A percentile compares a stretch with the other conserved stretches of the same genome.
Evolutionary conservation across 2,329 filamentous ascomycete genomes (phyloP).

Genomic region (Chalara sp.): DNA sequence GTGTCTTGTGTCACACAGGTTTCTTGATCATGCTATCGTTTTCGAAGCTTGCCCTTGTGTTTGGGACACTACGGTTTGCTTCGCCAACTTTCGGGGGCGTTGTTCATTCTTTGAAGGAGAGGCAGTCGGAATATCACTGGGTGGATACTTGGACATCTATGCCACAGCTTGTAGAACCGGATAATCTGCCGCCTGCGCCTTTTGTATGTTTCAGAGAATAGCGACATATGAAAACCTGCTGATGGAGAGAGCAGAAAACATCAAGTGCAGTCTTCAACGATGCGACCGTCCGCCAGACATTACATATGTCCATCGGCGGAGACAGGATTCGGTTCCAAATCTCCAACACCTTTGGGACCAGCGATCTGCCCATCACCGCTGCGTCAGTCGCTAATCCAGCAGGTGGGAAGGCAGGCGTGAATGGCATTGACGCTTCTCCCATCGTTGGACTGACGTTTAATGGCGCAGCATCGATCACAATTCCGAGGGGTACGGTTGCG

Average conservation of each 20-base stretch:
- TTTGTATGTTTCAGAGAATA: slow-evolving; percentile 38
- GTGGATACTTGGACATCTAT: slow-evolving; percentile 53
- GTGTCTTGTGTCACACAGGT: too few relatives aligned
- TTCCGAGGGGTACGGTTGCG: slow-evolving; percentile 48
- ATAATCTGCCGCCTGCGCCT: slow-evolving; percentile 52
- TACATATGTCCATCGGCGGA: slow-evolving; percentile 51
- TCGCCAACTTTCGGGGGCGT: too few relatives aligned
- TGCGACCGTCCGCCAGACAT: slow-evolving; percentile 59
- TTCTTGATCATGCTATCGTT: too few relatives aligned
- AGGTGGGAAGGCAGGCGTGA: slow-evolving; percentile 32
- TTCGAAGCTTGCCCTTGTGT: too few relatives aligned
- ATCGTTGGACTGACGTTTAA: slow-evolving; percentile 51
- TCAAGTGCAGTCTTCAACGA: slow-evolving; percentile 46
- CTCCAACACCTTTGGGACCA: slow-evolving; percentile 58
- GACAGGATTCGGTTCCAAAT: slow-evolving; percentile 53
- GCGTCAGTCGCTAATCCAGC: slow-evolving; percentile 50
- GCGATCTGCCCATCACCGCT: slow-evolving; percentile 51
- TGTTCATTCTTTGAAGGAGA: too few relatives aligned
- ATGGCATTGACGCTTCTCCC: slow-evolving; percentile 42
- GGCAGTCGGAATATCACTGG: slow-evolving; percentile 7
- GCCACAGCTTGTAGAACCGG: slow-evolving; percentile 57
- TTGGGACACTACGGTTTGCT: too few relatives aligned
- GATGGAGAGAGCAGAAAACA: slow-evolving; percentile 21
- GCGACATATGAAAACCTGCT: not conserved
- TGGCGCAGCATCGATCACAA: slow-evolving; percentile 41